phyloP scores from a whole-genome alignment of 108 stramenopile species.

The Cafeteria roenbergensis region DNA sequence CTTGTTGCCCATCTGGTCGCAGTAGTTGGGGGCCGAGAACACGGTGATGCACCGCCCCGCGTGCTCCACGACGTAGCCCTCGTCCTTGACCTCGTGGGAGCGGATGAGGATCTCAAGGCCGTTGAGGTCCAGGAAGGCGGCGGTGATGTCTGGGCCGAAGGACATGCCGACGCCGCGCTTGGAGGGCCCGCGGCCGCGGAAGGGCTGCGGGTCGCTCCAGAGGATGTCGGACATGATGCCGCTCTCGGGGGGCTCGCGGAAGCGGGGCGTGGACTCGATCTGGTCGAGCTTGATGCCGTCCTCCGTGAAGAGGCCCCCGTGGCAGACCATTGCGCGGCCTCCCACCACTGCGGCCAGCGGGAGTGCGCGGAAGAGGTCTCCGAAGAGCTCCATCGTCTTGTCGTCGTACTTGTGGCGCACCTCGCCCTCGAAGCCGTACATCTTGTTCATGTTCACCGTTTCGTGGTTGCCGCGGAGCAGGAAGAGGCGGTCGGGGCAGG shows the following conservation, averaged over 20 bases:
- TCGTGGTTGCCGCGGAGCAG: constrained; percentile 87
- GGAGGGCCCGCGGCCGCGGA: constrained; percentile 67
- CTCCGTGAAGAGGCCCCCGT: constrained; percentile 74
- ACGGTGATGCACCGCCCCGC: constrained; percentile 94
- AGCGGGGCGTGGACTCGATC: constrained; percentile 62
- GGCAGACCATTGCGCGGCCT: constrained; percentile 77
- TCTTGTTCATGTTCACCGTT: constrained; percentile 94
- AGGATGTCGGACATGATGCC: constrained; percentile 91
- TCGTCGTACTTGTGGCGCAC: constrained; percentile 92
- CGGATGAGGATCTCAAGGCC: constrained; percentile 67
- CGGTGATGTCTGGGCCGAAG: constrained; percentile 90
- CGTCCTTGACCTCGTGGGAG: constrained; percentile 90
- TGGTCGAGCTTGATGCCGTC: constrained; percentile 75
- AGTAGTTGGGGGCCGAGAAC: constrained; percentile 97
- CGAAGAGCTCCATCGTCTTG: constrained; percentile 81
- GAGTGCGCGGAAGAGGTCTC: constrained; percentile 72
- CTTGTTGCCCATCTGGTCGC: constrained; percentile 98
- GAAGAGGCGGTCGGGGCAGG: constrained; percentile 62
- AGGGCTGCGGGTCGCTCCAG: constrained; percentile 95
- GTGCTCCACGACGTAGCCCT: constrained; percentile 96
- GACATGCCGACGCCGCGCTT: constrained; percentile 90
- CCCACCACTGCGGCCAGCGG: constrained; percentile 71
- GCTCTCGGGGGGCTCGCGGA: constrained; percentile 72
- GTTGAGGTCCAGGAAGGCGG: constrained; percentile 65
- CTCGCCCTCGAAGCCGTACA: constrained; percentile 97